Base-by-base conservation (phyloP, 345 rosid genomes). In the Citrus medica region DNA sequence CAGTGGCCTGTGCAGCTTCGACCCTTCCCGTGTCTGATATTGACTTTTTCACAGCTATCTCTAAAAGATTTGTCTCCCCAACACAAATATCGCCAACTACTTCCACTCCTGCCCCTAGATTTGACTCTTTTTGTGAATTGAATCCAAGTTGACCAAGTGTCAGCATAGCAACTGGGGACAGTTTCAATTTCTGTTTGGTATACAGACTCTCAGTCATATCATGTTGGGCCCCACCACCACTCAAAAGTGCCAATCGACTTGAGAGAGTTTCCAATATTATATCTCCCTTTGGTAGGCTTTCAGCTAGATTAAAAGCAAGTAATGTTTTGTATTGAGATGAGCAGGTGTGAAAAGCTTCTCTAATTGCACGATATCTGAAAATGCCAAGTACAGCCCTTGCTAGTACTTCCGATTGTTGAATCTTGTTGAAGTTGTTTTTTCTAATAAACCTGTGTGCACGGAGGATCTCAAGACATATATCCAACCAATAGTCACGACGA, bases 1-100 rank as follows among this genome's bases (percentile, higher is more conserved):
- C 97, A 32, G 99, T 91, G 42, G 95, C 99, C 81, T 89, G 96
- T 68, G 99, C 99, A 86, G 98, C 99, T 88, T 90, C 92, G 61
- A 87, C 98, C 74, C 88, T 91, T 76, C 88, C 92, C 27, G 90
- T 87, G 83, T 91, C 88, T 76, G 84, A 83, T 80, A 93, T 82
- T 9, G 94, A 90, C 88, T 86, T 87, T 85, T 89, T 92, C 81
- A 95, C 90, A 22, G 92, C 96, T 75, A 79, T 80, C 83, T 93
- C 97, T 79, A 93, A 82, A 40, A 97, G 92, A 88, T 90, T 92
- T 69, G 83, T 89, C 84, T 92, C 98, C 72, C 96, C 99, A 82
- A 91, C 89, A 79, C 88, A 85, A 74, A 95, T 87, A 80, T 95
- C 98, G 71, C 92, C 97, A 25, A 81, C 76, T 53, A 73, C 75